Conservation (phyloP, 1,284 basidiomycete species). For the Sporisorium reilianum region DNA sequence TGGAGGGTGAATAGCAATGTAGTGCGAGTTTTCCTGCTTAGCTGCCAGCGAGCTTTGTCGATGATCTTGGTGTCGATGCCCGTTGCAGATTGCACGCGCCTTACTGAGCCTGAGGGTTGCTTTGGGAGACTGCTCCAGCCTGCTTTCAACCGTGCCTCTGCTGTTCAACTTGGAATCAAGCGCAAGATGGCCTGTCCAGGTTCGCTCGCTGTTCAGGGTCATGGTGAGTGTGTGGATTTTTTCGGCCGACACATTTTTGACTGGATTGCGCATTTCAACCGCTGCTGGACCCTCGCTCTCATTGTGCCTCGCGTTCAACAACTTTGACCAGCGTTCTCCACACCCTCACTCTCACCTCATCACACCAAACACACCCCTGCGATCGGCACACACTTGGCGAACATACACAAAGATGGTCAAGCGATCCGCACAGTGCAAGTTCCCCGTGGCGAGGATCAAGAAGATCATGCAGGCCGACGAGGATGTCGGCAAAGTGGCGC, state of each 20-base stretch:
- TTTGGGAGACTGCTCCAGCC: no score
- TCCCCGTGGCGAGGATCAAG: conserved; percentile 85
- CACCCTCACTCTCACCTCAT: neutral
- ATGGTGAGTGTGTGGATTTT: neutral
- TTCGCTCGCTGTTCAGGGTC: neutral
- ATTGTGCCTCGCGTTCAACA: neutral
- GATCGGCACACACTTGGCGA: no score
- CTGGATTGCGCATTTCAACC: conserved; percentile 11
- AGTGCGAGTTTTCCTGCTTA: neutral
- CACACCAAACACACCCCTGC: neutral
- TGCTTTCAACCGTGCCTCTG: no score
- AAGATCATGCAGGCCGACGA: conserved; percentile 99
- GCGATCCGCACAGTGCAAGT: conserved; percentile 62
- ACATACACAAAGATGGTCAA: conserved; percentile 59
- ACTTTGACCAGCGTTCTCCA: neutral
- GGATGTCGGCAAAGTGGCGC: conserved; percentile 98
- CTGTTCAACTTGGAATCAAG: no score
- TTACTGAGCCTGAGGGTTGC: neutral
- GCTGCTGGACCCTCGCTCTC: conserved; percentile 8
- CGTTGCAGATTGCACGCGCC: neutral
- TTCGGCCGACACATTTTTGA: conserved; percentile 16
- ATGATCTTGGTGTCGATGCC: no score
- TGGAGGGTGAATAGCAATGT: neutral
- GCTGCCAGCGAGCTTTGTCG: neutral
- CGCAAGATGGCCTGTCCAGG: neutral